Conservation (phyloP, 257 asterid species). For the Jaltomata sinuosa region DNA sequence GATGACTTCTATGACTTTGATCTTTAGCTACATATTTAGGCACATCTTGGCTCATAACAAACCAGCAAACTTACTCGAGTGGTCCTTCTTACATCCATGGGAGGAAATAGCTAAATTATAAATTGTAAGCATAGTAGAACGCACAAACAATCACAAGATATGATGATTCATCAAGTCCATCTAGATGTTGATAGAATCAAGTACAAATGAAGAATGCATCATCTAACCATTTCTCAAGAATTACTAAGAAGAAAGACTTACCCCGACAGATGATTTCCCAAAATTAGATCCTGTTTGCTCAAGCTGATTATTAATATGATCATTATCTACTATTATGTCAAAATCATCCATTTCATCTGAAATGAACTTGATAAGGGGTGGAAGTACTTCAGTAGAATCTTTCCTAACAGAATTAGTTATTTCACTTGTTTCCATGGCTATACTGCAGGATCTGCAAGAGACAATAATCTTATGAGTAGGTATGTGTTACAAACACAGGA, state of each 20-base stretch:
- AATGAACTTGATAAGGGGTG: conserved; percentile 40
- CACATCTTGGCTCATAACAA: background rate
- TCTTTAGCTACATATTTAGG: background rate
- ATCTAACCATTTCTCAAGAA: background rate
- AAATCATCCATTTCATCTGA: conserved; percentile 43
- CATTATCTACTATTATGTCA: conserved; percentile 14
- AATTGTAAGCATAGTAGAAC: background rate
- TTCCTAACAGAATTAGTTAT: background rate
- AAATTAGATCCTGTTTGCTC: background rate
- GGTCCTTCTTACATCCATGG: background rate
- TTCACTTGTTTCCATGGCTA: conserved; percentile 21
- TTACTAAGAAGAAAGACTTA: conserved; percentile 1
- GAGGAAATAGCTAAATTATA: background rate
- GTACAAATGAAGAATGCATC: background rate
- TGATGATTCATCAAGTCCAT: background rate
- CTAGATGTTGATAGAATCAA: background rate
- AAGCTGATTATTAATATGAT: background rate
- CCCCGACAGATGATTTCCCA: conserved; percentile 9
- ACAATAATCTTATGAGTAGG: background rate
- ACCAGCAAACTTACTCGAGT: background rate
- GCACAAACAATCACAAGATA: background rate
- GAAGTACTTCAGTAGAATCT: conserved; percentile 20
- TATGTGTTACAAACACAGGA: background rate
- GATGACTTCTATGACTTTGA: background rate
- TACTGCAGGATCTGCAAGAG: background rate